These are phyloP conservation scores for Solanum piurae DNA, from an alignment of 257 asterid species.

Conservation along the genomic window DNA sequence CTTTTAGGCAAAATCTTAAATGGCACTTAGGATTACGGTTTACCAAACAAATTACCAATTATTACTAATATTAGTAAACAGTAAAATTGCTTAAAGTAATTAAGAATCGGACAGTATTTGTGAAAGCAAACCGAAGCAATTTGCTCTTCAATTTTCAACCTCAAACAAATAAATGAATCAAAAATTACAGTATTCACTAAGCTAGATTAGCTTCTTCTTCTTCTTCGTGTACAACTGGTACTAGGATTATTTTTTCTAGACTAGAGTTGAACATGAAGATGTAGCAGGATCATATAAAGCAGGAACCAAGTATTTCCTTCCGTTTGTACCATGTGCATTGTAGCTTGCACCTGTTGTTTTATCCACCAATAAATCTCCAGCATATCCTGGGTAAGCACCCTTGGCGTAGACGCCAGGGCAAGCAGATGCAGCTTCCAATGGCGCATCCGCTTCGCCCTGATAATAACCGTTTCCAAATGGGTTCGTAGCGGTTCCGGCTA, in stretches of 20 bases:
- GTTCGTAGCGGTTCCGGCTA: constrained; percentile 46
- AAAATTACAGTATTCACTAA: neutral
- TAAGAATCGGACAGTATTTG: neutral
- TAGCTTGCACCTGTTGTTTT: constrained; percentile 45
- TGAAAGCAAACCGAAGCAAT: neutral
- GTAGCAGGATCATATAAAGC: constrained; percentile 46
- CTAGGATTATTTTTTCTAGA: neutral
- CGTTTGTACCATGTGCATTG: constrained; percentile 37
- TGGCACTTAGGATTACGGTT: neutral
- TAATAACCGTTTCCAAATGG: constrained; percentile 48
- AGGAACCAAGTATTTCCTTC: constrained; percentile 38
- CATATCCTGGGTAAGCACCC: constrained; percentile 56
- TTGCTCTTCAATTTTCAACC: neutral
- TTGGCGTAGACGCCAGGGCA: constrained; percentile 40
- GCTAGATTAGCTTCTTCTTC: neutral
- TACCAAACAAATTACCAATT: neutral
- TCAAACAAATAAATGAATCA: constrained; percentile 2
- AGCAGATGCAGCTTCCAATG: constrained; percentile 52
- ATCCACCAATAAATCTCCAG: constrained; percentile 46
- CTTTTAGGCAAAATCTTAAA: neutral
- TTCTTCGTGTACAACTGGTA: neutral
- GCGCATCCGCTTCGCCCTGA: constrained; percentile 45
- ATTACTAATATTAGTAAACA: neutral
- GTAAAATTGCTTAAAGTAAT: neutral
- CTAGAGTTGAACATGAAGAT: constrained; percentile 36